Percentiles rank a stretch among this genome's conserved stretches.
Evolutionary conservation across 495 filamentous ascomycete genomes (phyloP).

Genomic region (Neurospora sp.): DNA sequence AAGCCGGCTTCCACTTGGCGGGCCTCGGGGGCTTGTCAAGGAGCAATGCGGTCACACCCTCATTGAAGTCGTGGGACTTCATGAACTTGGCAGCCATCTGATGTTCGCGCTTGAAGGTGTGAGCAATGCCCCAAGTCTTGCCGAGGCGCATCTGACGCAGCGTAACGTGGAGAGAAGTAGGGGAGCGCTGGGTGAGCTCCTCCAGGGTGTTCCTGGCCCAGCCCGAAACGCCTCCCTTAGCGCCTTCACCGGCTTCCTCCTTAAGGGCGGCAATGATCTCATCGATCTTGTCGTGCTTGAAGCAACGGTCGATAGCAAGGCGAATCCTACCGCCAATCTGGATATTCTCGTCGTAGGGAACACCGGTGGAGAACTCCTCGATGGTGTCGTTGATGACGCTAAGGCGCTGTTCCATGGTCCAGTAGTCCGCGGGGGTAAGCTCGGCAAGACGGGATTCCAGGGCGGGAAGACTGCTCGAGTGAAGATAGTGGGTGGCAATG

Average conservation of each 20-base stretch:
- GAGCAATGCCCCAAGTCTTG: constrained; percentile 59
- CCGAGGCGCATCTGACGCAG: constrained; percentile 71
- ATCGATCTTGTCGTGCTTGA: constrained; percentile 52
- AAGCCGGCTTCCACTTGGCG: constrained; percentile 62
- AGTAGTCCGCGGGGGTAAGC: constrained; percentile 72
- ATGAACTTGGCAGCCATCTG: constrained; percentile 76
- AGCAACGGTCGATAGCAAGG: constrained; percentile 75
- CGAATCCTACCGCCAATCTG: constrained; percentile 54
- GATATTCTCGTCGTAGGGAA: constrained; percentile 61
- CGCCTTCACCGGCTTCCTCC: constrained; percentile 44
- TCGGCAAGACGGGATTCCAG: constrained; percentile 82
- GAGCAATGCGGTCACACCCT: constrained; percentile 71
- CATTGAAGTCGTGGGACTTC: constrained; percentile 73
- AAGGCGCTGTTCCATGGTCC: constrained; percentile 48
- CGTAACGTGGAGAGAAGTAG: constrained; percentile 74
- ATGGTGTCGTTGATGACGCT: constrained; percentile 74
- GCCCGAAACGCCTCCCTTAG: constrained; percentile 35
- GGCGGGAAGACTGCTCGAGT: constrained; percentile 71
- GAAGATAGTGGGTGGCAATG: constrained; percentile 86
- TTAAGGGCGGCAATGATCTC: constrained; percentile 58
- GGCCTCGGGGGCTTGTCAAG: constrained; percentile 41
- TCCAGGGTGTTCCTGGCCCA: constrained; percentile 72
- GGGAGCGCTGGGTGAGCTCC: constrained; percentile 64
- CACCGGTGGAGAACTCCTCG: constrained; percentile 77
- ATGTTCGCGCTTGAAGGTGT: constrained; percentile 78